Percentiles rank a stretch among this genome's conserved stretches.
Evolutionary conservation across 139 green algal genomes (phyloP).

Genomic region (Picochlorum sp.): DNA sequence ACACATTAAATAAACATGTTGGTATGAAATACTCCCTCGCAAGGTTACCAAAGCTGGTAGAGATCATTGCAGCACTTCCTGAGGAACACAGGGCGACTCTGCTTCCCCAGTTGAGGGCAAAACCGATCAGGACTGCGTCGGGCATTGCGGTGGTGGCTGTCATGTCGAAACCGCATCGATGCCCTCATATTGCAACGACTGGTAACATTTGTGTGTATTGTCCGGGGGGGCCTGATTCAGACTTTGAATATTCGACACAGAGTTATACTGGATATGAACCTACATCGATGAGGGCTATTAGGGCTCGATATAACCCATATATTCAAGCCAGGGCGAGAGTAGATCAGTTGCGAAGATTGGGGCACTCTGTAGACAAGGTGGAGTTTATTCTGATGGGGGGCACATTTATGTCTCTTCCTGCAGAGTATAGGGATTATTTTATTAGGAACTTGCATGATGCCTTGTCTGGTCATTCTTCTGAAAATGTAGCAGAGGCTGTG

Average conservation of each 20-base stretch:
- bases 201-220: conserved; percentile 99
- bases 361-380: conserved; percentile 95
- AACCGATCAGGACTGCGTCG: conserved; percentile 85
- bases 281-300: conserved; percentile 94
- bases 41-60: conserved; percentile 84
- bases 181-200: conserved; percentile 98
- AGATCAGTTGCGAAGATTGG: conserved; percentile 90
- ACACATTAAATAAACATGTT: conserved; percentile 57
- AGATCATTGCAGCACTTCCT: conserved; percentile 94
- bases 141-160: conserved; percentile 97
- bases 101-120: conserved; percentile 73
- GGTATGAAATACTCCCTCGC: conserved; percentile 29
- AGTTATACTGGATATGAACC: conserved; percentile 90
- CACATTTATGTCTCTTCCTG: conserved; percentile 95
- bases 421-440: conserved; percentile 96
- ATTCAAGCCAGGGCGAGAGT: conserved; percentile 78
- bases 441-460: conserved; percentile 92
- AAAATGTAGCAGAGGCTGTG: conserved; percentile 55
- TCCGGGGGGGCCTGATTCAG: conserved; percentile 90
- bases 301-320: conserved; percentile 91
- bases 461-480: conserved; percentile 68
- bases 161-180: conserved; percentile 98
- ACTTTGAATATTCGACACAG: conserved; percentile 98
- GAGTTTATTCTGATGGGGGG: conserved; percentile 99
- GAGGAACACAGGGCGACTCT: conserved; percentile 78